Conservation (phyloP, 108 stramenopile genomes). For the Nitzschia palea region DNA sequence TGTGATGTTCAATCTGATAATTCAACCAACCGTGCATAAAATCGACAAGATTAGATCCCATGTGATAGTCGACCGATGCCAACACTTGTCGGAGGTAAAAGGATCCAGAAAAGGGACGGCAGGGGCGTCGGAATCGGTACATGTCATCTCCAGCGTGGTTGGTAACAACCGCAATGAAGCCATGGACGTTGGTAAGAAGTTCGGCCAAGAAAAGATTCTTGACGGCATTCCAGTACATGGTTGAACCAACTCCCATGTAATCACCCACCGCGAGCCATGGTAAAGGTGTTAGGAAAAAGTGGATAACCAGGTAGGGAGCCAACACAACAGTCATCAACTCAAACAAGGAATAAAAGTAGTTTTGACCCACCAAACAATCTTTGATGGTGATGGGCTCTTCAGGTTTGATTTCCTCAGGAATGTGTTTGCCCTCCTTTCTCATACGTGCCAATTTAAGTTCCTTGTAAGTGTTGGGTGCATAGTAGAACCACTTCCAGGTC, state of each 20-base stretch:
- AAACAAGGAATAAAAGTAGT: constrained; percentile 24
- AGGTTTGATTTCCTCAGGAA: constrained; percentile 38
- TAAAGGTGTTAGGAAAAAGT: constrained; percentile 59
- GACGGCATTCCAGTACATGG: constrained; percentile 56
- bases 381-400: constrained; percentile 46
- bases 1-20: constrained; percentile 77
- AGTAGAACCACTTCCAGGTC: constrained; percentile 75
- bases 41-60: constrained; percentile 60
- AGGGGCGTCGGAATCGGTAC: constrained; percentile 67
- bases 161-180: constrained; percentile 68
- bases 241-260: constrained; percentile 8
- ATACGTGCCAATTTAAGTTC: constrained; percentile 52
- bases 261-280: constrained; percentile 45
- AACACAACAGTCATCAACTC: constrained; percentile 53
- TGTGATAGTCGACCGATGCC: constrained; percentile 47
- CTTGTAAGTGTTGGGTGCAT: constrained; percentile 75
- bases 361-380: constrained; percentile 26
- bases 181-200: constrained; percentile 65
- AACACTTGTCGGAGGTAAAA: constrained; percentile 74
- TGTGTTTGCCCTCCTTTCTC: constrained; percentile 30
- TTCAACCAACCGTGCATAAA: constrained; percentile 73
- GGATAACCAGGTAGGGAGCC: constrained; percentile 49
- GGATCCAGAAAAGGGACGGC: constrained; percentile 53
- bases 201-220: constrained; percentile 66
- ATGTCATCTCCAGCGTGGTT: constrained; percentile 80